Evolutionary conservation across 306 rosid genomes (phyloP).

Genomic region (Trifolium repens): DNA sequence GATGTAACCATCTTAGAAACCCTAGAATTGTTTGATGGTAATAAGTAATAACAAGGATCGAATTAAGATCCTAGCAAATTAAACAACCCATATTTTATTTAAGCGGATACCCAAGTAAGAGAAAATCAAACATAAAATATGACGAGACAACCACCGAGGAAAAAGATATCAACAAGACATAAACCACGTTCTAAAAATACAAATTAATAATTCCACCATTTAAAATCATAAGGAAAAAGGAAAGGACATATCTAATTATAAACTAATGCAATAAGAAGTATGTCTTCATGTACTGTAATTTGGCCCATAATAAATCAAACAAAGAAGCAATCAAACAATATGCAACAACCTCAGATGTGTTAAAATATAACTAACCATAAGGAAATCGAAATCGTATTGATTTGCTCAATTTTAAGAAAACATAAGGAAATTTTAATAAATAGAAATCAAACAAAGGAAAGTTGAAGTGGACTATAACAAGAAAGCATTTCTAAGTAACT

Average conservation of each 20-base stretch:
- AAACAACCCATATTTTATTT: not conserved
- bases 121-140: constrained; percentile 4
- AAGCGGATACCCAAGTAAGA: not conserved
- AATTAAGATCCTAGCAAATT: not conserved
- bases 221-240: not conserved
- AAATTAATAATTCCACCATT: not conserved
- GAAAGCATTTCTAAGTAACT: not conserved
- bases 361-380: not conserved
- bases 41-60: not conserved
- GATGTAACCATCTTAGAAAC: constrained; percentile 7
- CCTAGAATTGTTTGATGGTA: not conserved
- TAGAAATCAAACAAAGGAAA: not conserved
- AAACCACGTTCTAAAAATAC: not conserved
- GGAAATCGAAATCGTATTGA: not conserved
- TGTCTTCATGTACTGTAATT: not conserved
- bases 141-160: not conserved
- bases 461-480: not conserved
- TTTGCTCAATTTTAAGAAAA: not conserved
- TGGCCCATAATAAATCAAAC: not conserved
- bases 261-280: not conserved
- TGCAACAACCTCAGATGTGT: not conserved
- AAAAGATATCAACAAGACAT: not conserved
- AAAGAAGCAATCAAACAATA: constrained; percentile 1
- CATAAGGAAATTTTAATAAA: not conserved
- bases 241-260: not conserved